Conservation (phyloP, 306 rosid species). For the Chamaecrista fasciculata region DNA sequence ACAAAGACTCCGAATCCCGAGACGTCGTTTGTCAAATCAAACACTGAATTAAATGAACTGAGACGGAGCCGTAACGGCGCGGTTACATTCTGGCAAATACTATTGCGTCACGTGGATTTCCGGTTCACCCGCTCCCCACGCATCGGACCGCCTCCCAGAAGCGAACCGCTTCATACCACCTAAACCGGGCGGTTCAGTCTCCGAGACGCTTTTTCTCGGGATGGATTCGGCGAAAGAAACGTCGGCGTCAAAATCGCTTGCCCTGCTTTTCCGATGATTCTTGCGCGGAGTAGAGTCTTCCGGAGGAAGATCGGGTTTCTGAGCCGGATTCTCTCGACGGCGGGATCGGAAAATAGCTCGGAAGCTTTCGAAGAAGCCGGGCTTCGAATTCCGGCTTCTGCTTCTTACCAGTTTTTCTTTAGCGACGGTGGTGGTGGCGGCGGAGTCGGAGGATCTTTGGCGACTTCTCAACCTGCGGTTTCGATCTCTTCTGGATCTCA, state of each 20-base stretch:
- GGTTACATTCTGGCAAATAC: neutral
- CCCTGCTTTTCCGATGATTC: constrained; percentile 21
- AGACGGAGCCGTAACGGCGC: constrained; percentile 14
- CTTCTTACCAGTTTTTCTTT: constrained; percentile 40
- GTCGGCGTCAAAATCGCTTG: constrained; percentile 32
- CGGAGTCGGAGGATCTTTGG: constrained; percentile 30
- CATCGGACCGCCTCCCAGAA: constrained; percentile 74
- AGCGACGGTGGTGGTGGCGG: neutral
- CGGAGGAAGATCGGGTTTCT: constrained; percentile 19
- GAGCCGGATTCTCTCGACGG: constrained; percentile 33
- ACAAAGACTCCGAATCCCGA: constrained; percentile 20
- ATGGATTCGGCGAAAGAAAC: constrained; percentile 40
- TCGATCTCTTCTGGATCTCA: constrained; percentile 76
- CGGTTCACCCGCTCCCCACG: constrained; percentile 49
- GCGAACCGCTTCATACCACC: constrained; percentile 67
- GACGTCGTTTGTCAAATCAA: no score
- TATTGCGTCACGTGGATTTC: constrained; percentile 33
- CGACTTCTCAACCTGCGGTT: constrained; percentile 57
- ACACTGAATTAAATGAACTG: neutral
- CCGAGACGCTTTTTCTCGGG: constrained; percentile 45
- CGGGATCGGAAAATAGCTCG: constrained; percentile 56
- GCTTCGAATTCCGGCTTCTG: constrained; percentile 36
- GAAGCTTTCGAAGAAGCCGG: constrained; percentile 60
- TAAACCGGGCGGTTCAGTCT: constrained; percentile 58
- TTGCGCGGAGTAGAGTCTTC: constrained; percentile 33